Base-by-base conservation (phyloP, 1,284 basidiomycete genomes). In the Apiotrichum gracile region DNA sequence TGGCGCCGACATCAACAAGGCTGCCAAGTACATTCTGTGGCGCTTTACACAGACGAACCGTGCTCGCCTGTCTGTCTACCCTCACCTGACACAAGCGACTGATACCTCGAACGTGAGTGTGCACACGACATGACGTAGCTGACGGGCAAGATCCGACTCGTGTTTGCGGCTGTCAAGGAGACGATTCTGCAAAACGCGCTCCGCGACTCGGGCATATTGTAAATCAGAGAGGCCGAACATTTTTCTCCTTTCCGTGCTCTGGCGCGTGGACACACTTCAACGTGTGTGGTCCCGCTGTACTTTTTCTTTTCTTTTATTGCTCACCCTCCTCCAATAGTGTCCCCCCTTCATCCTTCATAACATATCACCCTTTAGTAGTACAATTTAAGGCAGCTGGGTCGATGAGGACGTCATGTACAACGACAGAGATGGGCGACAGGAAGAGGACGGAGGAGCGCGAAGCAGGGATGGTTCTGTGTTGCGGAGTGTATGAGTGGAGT, bases 1-100 rank as follows among this genome's bases (percentile, higher is more conserved):
- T 34, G 93, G 93, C 1, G 75, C 86, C 9, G 92, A 97, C 68
- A 89, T 97, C 73, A 96, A 96, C 79, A 97, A 97, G 76, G 94
- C 91, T 3, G 91, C 93, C 4, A 97, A 97, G 71, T 98, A 94
- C 69, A 96, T 97, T 57, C 78, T 98, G 22, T 97, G 93, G 94
- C 79, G 90, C 61, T 97, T 97, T 64, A 96, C 93, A 78, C 91
- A 96, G 74, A 87, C 88, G 41, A 98, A 98, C 69, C 79, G 91
- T 26, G 90, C 90, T 31, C 77, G 87, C 50, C 73, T 96, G 57
- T 89, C 86, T 55, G 87, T 96, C 14, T 96, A 96, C 74, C 91
- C 91, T 1, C 91, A 96, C 67, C 60, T 82, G 55, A 82, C 81
- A n/a, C 80, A 82, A 59, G 81, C 81, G 16, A 82, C 80, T 2